Evolutionary conservation across 495 filamentous ascomycete genomes (phyloP).

Genomic region (Penicillium parvum): DNA sequence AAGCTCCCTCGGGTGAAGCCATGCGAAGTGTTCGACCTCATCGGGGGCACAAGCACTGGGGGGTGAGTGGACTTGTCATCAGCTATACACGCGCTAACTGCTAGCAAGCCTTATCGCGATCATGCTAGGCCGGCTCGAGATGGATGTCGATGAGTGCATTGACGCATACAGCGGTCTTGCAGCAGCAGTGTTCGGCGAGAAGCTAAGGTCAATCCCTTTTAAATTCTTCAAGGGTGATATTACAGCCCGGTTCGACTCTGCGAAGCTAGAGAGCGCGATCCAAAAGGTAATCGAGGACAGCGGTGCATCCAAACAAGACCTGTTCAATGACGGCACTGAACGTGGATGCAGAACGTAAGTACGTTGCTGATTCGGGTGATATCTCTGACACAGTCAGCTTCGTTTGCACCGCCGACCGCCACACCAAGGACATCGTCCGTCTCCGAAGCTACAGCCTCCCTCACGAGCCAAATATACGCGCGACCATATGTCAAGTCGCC

Average conservation of each 20-base stretch:
- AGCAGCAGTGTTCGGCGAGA: slow-evolving; percentile 35
- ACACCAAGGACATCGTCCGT: slow-evolving; percentile 35
- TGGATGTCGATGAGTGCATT: slow-evolving; percentile 49
- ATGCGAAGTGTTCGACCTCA: slow-evolving; percentile 45
- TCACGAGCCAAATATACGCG: slow-evolving; percentile 31
- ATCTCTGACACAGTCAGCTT: slow-evolving; percentile 32
- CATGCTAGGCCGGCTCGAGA: slow-evolving; percentile 37
- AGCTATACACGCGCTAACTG: not conserved
- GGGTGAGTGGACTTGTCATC: slow-evolving; percentile 23
- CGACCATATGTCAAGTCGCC: slow-evolving; percentile 46
- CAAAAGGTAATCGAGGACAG: slow-evolving; percentile 35
- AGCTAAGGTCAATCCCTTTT: slow-evolving; percentile 20
- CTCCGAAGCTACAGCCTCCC: slow-evolving; percentile 44
- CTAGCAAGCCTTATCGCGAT: slow-evolving; percentile 31
- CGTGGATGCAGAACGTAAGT: slow-evolving; percentile 7
- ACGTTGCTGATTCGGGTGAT: not conserved
- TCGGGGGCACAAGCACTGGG: slow-evolving; percentile 39
- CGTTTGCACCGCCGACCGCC: slow-evolving; percentile 44
- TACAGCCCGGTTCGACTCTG: slow-evolving; percentile 32
- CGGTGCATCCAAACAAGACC: slow-evolving; percentile 31
- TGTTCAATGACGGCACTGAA: not conserved
- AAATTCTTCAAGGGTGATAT: slow-evolving; percentile 28
- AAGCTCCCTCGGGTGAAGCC: slow-evolving; percentile 35
- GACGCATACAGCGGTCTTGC: slow-evolving; percentile 35
- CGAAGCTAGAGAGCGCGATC: slow-evolving; percentile 37